These are phyloP conservation scores for Primulina huaijiensis DNA, from an alignment of 257 asterid species.

Conservation along the genomic window DNA sequence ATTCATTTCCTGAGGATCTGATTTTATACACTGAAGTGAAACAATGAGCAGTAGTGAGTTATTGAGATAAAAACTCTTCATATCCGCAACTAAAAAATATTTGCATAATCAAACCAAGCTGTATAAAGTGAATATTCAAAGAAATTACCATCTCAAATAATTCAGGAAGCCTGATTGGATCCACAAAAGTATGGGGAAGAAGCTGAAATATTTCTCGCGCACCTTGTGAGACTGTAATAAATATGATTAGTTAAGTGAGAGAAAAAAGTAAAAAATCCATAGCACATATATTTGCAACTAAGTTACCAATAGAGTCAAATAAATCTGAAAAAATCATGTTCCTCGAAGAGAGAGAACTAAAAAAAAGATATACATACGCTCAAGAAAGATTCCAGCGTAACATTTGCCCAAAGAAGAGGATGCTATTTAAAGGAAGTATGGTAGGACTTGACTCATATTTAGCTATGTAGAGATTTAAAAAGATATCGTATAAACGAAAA, in stretches of 20 bases:
- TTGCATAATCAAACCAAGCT: neutral
- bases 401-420: constrained; percentile 1
- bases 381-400: neutral
- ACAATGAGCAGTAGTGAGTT: neutral
- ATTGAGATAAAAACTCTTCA: neutral
- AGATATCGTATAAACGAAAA: constrained; percentile 1
- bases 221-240: constrained; percentile 73
- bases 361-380: constrained; percentile 5
- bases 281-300: constrained; percentile 4
- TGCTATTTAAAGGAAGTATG: constrained; percentile 7
- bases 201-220: constrained; percentile 92
- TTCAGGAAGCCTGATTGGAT: constrained; percentile 68
- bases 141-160: constrained; percentile 56
- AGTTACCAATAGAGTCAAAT: neutral
- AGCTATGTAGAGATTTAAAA: neutral
- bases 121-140: neutral
- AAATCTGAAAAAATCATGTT: neutral
- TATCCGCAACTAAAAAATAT: neutral
- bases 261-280: neutral
- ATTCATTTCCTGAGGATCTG: neutral
- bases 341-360: neutral
- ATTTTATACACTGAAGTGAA: neutral
- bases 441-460: neutral
- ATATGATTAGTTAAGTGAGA: neutral
- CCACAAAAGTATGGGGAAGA: constrained; percentile 84